Evolutionary conservation across 1,139 yeast species (phyloP), one percentile per base, ranked within the genome.

Genomic region (Zhuliangozyma blackwelliae): DNA sequence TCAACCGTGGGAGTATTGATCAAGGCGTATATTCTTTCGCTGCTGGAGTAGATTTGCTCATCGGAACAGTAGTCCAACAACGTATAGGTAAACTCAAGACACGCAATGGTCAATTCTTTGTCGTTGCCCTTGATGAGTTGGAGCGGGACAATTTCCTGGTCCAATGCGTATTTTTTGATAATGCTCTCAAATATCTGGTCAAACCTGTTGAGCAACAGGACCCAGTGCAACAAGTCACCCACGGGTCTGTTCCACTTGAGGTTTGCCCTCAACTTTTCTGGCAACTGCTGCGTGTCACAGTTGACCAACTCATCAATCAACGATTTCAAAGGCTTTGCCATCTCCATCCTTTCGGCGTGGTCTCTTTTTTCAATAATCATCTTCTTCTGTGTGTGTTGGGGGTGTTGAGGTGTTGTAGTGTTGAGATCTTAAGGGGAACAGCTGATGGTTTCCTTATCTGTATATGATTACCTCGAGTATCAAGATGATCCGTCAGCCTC

Each of bases 141-240:
- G 28, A 85, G 67, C 39, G 59, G 65, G 8, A 73, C 70, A 41
- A 51, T 55, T n/a, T 71, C 75, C 12, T 69, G 65, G 25, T 65
- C 66, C 32, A 84, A 68, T 6, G 67, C 70, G 50, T 87, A 84
- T 44, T 75, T 75, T 10, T 59, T 58, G 21, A 83, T 74, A 29
- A 72, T 61, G 5, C 49, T 48, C 37, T 80, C 85, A 39, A 87
- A 63, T 13, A 86, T 70, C 10, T 67, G 72, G 54, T 89, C 97
- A 49, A 89, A 79, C 47, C 82, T 68, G 56, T 89, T 84, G 47
- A 90, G 65, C 1, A 87, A 77, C 0, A 82, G 74, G 16, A 86
- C 73, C 95, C 96, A 90, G 43, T 81, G 82, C 46, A 75, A 74
- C 32, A 90, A 59, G 47, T 86, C 90, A 23, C 88, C 89, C 41